Base-by-base conservation (phyloP, 1,284 basidiomycete genomes). In the Heterobasidion parviporum region DNA sequence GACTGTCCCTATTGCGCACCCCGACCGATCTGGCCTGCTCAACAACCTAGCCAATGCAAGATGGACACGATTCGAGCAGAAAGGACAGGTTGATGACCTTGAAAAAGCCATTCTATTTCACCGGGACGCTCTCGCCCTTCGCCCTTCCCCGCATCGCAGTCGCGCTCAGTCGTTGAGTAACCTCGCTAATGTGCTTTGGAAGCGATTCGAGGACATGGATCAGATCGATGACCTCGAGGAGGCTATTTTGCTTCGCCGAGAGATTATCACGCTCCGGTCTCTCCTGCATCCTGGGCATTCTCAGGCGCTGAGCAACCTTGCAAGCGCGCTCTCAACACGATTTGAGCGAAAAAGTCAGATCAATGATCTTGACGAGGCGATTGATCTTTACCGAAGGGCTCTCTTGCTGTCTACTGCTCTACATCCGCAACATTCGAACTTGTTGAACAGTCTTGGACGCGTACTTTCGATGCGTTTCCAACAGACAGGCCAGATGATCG, bases 81-180 rank as follows among this genome's bases (percentile, higher is more conserved):
- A 10, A n/a, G 38, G 38, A 12, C 38, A 41, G 38, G 12, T 41
- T n/a, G 38, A n/a, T 41, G 71, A 73, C 56, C 58, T 74, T 35
- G 63, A 73, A n/a, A 58, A 65, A 44, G 67, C 71, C 3, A 60
- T 72, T 14, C 49, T 58, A n/a, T 59, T 66, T 48, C 64, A 64
- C 47, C 60, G 59, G 16, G 58, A 64, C 2, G 64, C 68, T 33
- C 56, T 66, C 6, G 45, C 51, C 1, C 58, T 67, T 10, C 57
- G 61, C 18, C 56, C 63, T 6, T n/a, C 58, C 26, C 38, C 55
- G 43, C 50, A 64, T 45, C 60, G 67, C 12, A 8, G 15, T n/a
- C 10, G 38, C 10, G 10, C 55, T 55, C 53, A 55, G 60, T 3
- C 61, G 59, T 14, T 20, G 6, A 49, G 38, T 49, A 54, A 52